Evolutionary conservation across 192 early-diverging fungal genomes (phyloP), one percentile per base, ranked within the genome.

Genomic region (Umbelopsis isabellina): DNA sequence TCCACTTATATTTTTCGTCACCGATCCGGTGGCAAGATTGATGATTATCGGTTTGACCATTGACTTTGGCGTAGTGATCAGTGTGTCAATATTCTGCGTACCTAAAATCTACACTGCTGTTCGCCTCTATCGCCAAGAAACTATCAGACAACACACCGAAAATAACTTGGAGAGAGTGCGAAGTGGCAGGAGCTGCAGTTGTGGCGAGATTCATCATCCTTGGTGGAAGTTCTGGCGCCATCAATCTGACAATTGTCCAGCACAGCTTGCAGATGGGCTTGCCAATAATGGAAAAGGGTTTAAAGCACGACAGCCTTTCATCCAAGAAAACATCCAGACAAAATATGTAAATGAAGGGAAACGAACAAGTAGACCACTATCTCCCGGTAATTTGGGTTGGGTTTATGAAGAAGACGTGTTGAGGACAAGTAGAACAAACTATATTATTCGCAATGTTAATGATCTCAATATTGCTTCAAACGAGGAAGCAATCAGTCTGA

Each of bases 41-140:
- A 69, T 69, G 67, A 69, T 69, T 21, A 52, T 69, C 3, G 47
- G 67, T 22, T 23, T 49, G 33, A 49, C 67, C 18, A 69, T 69
- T 35, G 67, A 69, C 13, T 49, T 69, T 52, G 67, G 48, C 13
- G 49, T 69, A 15, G 45, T 69, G 9, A 49, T 69, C 25, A 52
- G 49, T 13, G 51, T 69, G 12, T 49, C 67, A 21, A 49, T 69
- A 49, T 69, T 69, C 25, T 69, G 67, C 22, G 12, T 69, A 30
- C 67, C 67, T 0, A 69, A 69, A 21, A 49, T 69, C 8, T 69
- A 69, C 49, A 52, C 48, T 12, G 48, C 46, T 6, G 49, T 69
- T 69, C 67, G 46, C 33, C 48, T 69, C 7, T 61, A 61, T 16
- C 55, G 55, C 18, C 55, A 61, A 61, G 55, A 61, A 16, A 61